Base-by-base conservation (phyloP, 2,329 filamentous ascomycete species). In the Allantophomopsis lycopodina region DNA sequence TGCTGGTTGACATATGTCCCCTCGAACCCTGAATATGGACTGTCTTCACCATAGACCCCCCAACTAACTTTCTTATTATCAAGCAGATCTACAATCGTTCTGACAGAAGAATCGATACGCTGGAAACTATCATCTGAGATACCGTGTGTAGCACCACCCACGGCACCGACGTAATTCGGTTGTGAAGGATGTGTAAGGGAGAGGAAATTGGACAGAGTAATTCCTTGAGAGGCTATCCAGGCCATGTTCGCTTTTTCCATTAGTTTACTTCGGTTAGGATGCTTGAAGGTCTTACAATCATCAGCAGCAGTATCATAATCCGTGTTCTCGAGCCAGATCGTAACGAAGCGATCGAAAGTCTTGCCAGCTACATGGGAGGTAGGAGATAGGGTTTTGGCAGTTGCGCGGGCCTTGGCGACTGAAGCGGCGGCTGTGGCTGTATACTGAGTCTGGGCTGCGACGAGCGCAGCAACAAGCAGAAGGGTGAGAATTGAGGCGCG, bases 41-140 rank as follows among this genome's bases (percentile, higher is more conserved):
- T 68, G 53, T 83, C 76, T 54, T 89, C 82, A 54, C 85, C 71
- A 61, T 89, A 89, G 48, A 77, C 67, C 38, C 64, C 76, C 79
- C 79, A 83, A 2, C 69, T 68, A 51, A 83, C 73, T 38, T 63
- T 63, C 49, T 66, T 69, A 47, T 65, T 64, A 45, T 80, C 76
- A n/a, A 83, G 69, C 39, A 83, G 62, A 56, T 83, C 76, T 15
- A 75, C 63, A 16, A 83, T 57, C 10, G 75, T 76, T 12, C 56
- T 60, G 28, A 16, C 20, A 15, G 31, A 32, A 13, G 12, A 13
- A 15, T 13, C 12, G 31, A 32, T 32, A 8, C 31, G 31, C 4
- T 13, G 15, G 51, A 69, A 67, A 44, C 63, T 55, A 49, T 77
- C 71, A 45, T 68, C 65, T 47, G 33, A 55, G 57, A 74, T 65